A percentile compares a stretch with the other conserved stretches of the same genome.
Conservation (phyloP, 2,329 filamentous ascomycete genomes). For the Verticillium dahliae region DNA sequence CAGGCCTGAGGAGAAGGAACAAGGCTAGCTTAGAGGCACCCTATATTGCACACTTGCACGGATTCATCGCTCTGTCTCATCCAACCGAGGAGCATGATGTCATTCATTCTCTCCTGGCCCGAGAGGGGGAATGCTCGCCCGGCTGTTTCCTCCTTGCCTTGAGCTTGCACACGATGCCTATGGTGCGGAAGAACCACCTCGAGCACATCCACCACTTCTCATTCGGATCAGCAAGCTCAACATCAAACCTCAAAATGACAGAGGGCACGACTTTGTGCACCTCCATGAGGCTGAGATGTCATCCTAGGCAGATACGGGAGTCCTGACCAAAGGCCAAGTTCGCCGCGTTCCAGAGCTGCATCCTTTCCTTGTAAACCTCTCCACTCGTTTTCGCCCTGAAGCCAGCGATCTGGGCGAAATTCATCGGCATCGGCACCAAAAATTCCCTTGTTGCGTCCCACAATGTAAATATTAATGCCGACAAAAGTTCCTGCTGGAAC, state of each 20-base stretch:
- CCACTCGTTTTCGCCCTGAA: constrained; percentile 22
- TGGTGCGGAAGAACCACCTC: constrained; percentile 13
- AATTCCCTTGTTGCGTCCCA: constrained; percentile 27
- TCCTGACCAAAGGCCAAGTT: constrained; percentile 32
- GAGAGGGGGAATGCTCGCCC: too few relatives aligned
- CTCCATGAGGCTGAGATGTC: constrained; percentile 24
- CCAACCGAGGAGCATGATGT: too few relatives aligned
- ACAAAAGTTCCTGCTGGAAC: constrained; percentile 29
- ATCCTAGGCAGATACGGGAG: constrained; percentile 30
- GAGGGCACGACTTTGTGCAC: constrained; percentile 32
- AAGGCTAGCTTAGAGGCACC: too few relatives aligned
- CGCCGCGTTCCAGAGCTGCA: constrained; percentile 27
- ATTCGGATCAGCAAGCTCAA: constrained; percentile 21
- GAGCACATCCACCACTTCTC: constrained; percentile 12
- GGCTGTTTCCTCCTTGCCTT: constrained; percentile 2
- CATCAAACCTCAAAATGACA: constrained; percentile 34
- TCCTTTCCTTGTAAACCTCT: constrained; percentile 23
- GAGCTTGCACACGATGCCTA: constrained; percentile 12
- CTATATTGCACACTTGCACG: too few relatives aligned
- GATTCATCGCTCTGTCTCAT: too few relatives aligned
- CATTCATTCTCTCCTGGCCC: too few relatives aligned
- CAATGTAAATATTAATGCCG: constrained; percentile 33
- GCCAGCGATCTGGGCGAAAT: constrained; percentile 42
- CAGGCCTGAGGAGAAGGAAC: not conserved
- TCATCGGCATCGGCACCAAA: constrained; percentile 37